These are phyloP conservation scores for Francoa sonchifolia DNA, from an alignment of 441 rosid species.

Conservation along the genomic window DNA sequence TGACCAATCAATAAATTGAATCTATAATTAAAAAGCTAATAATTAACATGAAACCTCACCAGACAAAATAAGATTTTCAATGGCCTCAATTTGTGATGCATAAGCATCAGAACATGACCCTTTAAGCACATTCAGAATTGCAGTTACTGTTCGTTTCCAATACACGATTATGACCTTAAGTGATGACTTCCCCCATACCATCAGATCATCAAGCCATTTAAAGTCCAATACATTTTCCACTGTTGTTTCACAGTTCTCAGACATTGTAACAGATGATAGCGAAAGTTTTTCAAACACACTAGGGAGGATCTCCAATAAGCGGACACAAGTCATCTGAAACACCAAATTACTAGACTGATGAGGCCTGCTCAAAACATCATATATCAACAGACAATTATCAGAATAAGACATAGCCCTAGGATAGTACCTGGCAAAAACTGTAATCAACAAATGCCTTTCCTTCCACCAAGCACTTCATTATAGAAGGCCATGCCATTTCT, in stretches of 20 bases:
- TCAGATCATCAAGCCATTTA: conserved; percentile 83
- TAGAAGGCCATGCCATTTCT: conserved; percentile 61
- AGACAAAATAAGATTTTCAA: conserved; percentile 48
- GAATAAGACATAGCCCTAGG: too few relatives aligned
- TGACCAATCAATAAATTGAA: conserved; percentile 10
- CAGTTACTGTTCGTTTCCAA: conserved; percentile 71
- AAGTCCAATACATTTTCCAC: conserved; percentile 33
- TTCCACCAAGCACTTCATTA: conserved; percentile 64
- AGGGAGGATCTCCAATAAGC: conserved; percentile 87
- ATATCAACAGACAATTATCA: too few relatives aligned
- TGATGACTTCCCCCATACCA: conserved; percentile 90
- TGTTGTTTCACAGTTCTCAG: conserved; percentile 24
- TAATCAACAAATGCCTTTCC: conserved; percentile 72
- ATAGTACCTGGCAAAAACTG: conserved; percentile 74
- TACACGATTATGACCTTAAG: conserved; percentile 74
- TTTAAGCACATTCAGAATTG: conserved; percentile 47
- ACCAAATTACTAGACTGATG: conserved; percentile 9
- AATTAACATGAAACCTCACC: too few relatives aligned
- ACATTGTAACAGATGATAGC: conserved; percentile 19
- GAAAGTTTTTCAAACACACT: conserved; percentile 46
- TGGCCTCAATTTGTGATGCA: conserved; percentile 25
- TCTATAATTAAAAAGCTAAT: not conserved
- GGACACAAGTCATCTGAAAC: conserved; percentile 91
- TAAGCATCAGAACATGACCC: conserved; percentile 31
- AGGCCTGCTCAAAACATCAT: too few relatives aligned